A percentile compares a stretch with the other conserved stretches of the same genome.
phyloP scores from a whole-genome alignment of 805 yeast genomes.

The Candida sanyiensis region DNA sequence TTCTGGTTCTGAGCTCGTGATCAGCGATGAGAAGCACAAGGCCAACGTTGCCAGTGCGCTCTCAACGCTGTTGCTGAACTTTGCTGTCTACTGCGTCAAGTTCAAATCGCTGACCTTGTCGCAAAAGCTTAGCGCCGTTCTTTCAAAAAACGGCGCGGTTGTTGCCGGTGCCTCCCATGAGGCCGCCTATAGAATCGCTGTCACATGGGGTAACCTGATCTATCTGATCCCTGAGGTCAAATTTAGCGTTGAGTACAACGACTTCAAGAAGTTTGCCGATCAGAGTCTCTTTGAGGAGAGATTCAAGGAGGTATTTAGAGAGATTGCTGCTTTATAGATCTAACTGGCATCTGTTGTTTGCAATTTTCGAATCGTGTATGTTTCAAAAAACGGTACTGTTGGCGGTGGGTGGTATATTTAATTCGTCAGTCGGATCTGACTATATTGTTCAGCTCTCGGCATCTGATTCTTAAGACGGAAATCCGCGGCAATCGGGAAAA shows the following conservation, averaged over 20 bases:
- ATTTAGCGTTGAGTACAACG: conserved; percentile 13
- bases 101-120: conserved; percentile 27
- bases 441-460: no score
- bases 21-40: conserved; percentile 13
- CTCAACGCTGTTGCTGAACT: conserved; percentile 48
- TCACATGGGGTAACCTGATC: conserved; percentile 59
- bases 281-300: no score
- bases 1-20: conserved; percentile 10
- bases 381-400: no score
- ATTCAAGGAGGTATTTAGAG: background rate
- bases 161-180: conserved; percentile 44
- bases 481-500: no score
- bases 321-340: no score
- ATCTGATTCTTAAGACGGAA: no score
- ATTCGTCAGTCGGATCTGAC: no score
- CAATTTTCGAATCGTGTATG: no score
- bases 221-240: conserved; percentile 26
- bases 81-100: conserved; percentile 34
- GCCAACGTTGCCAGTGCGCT: conserved; percentile 35
- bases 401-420: no score
- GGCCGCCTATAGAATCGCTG: conserved; percentile 57
- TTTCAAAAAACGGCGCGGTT: conserved; percentile 26
- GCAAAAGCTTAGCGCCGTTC: conserved; percentile 27
- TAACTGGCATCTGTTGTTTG: no score
- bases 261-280: conserved; percentile 12